Conservation (phyloP, 2,329 filamentous ascomycete species). For the Penicillium capsulatum region DNA sequence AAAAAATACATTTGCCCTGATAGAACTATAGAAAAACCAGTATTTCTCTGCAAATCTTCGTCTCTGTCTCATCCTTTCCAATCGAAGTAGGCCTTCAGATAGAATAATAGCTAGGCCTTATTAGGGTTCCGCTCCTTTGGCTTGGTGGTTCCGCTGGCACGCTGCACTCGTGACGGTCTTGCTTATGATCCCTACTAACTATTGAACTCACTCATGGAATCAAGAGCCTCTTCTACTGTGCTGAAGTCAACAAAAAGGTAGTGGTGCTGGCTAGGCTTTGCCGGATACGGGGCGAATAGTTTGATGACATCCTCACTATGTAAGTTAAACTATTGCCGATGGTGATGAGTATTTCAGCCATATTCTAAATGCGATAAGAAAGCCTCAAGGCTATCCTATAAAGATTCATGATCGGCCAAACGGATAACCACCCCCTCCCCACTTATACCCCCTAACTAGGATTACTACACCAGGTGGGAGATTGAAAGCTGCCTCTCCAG, state of each 20-base stretch:
- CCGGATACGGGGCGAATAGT: constrained; percentile 57
- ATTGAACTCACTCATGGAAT: constrained; percentile 47
- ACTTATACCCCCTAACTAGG: constrained; percentile 46
- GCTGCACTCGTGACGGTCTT: constrained; percentile 36
- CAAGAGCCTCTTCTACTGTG: constrained; percentile 51
- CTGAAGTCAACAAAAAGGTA: constrained; percentile 64
- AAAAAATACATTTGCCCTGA: too few relatives aligned
- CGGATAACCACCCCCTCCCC: constrained; percentile 45
- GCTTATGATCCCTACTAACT: constrained; percentile 42
- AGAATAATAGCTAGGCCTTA: too few relatives aligned
- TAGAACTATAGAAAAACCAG: background rate
- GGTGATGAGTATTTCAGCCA: constrained; percentile 7
- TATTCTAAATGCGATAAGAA: constrained; percentile 33
- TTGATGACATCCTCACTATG: constrained; percentile 47
- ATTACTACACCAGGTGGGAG: too few relatives aligned
- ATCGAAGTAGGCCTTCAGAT: too few relatives aligned
- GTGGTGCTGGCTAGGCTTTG: constrained; percentile 55
- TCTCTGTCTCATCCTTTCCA: background rate
- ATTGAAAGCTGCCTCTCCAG: too few relatives aligned
- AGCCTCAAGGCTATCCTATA: constrained; percentile 41
- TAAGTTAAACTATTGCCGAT: background rate
- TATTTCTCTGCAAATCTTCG: background rate
- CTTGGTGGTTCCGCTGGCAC: constrained; percentile 30
- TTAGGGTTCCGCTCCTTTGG: constrained; percentile 1
- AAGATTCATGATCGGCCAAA: constrained; percentile 40